Percentiles rank a stretch among this genome's conserved stretches.
These are phyloP conservation scores for Phaeolepiota aurea DNA, from an alignment of 768 basidiomycete genomes.

Conservation along the genomic window DNA sequence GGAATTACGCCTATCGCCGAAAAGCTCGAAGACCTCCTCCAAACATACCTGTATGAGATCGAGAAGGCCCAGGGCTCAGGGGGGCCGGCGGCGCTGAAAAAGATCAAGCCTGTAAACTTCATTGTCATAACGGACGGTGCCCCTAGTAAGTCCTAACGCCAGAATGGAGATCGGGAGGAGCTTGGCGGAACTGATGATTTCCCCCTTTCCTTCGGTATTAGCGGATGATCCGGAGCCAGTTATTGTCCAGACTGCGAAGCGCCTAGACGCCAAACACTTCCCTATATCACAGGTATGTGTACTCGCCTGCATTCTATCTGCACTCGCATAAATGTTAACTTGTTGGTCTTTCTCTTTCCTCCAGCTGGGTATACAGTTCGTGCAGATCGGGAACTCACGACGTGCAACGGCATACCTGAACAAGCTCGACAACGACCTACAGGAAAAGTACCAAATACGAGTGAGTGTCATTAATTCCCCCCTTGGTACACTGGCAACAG, in stretches of 20 bases:
- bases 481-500: no score
- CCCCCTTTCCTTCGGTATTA: no score
- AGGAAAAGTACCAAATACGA: conserved; percentile 29
- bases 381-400: conserved; percentile 53
- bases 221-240: conserved; percentile 44
- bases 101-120: conserved; percentile 48
- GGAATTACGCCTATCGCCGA: conserved; percentile 38
- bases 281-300: conserved; percentile 42
- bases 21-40: conserved; percentile 22
- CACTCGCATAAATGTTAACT: neutral
- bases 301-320: neutral
- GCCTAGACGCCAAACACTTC: conserved; percentile 42
- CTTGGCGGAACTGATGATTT: no score
- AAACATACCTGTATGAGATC: conserved; percentile 16
- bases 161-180: no score
- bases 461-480: no score
- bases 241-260: conserved; percentile 36
- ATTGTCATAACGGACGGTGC: conserved; percentile 60
- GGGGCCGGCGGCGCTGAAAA: conserved; percentile 13
- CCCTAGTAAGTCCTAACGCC: conserved; percentile 36
- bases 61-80: conserved; percentile 17
- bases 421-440: conserved; percentile 51
- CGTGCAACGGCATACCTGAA: conserved; percentile 33
- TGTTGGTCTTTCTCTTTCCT: neutral
- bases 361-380: conserved; percentile 62